Conservation (phyloP, 345 rosid species). For the Citrus glauca region DNA sequence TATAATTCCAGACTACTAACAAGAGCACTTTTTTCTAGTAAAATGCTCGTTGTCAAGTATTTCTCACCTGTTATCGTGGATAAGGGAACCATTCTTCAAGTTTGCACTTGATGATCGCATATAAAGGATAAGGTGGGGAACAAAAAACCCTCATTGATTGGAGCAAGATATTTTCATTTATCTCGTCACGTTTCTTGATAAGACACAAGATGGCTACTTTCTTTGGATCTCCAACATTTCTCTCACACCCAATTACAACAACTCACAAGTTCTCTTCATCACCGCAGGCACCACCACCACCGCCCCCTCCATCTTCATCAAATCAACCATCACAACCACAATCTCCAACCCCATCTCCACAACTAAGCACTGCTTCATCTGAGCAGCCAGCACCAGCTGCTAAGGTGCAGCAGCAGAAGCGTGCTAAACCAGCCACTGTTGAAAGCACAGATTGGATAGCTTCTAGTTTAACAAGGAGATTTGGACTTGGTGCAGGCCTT, state of each 20-base stretch:
- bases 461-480: constrained; percentile 75
- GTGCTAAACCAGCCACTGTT: constrained; percentile 28
- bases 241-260: constrained; percentile 35
- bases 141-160: not conserved
- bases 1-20: not conserved
- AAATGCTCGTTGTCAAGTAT: not conserved
- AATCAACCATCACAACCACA: constrained; percentile 32
- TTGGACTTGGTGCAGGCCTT: constrained; percentile 88
- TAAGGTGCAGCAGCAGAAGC: constrained; percentile 36
- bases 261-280: constrained; percentile 25
- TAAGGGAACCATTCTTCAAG: not conserved
- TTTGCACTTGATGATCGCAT: not conserved
- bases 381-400: constrained; percentile 31
- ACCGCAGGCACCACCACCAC: constrained; percentile 20
- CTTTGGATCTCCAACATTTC: constrained; percentile 36
- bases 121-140: constrained; percentile 16
- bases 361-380: constrained; percentile 28
- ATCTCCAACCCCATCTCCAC: constrained; percentile 27
- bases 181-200: not conserved
- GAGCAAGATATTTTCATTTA: not conserved
- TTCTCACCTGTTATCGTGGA: not conserved
- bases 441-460: constrained; percentile 90
- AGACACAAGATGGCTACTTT: constrained; percentile 33
- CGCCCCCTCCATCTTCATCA: constrained; percentile 32
- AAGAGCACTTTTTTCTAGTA: too few species aligned